Conservation (phyloP, 2,329 filamentous ascomycete species). For the Aspergillus novoparasiticus region DNA sequence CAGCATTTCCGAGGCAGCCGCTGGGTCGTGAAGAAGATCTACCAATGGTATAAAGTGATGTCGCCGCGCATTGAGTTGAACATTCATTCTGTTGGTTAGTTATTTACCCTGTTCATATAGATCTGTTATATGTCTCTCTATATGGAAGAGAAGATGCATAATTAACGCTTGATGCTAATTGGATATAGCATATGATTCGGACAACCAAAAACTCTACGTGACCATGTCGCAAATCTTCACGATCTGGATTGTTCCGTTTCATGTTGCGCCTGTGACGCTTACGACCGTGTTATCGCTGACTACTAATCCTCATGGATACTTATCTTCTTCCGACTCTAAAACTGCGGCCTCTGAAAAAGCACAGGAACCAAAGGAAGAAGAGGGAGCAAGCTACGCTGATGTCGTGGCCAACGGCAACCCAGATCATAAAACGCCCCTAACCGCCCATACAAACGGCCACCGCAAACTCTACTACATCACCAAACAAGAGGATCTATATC, state of each 20-base stretch:
- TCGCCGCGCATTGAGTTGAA: constrained; percentile 71
- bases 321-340: neutral
- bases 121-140: neutral
- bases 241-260: constrained; percentile 76
- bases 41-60: constrained; percentile 82
- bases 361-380: constrained; percentile 8
- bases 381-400: neutral
- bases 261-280: constrained; percentile 67
- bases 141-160: no score
- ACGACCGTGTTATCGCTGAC: constrained; percentile 68
- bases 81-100: constrained; percentile 62
- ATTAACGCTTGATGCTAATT: no score
- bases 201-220: constrained; percentile 70
- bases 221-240: constrained; percentile 74
- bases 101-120: neutral
- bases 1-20: constrained; percentile 63
- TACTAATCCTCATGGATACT: constrained; percentile 38
- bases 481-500: constrained; percentile 80
- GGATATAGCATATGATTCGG: constrained; percentile 65
- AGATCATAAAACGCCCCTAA: neutral
- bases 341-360: constrained; percentile 16
- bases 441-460: constrained; percentile 17
- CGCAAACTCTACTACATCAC: constrained; percentile 67
- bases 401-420: neutral
- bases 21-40: constrained; percentile 68